Evolutionary conservation across 257 asterid species (phyloP).

Genomic region (Solanum appendiculatum): DNA sequence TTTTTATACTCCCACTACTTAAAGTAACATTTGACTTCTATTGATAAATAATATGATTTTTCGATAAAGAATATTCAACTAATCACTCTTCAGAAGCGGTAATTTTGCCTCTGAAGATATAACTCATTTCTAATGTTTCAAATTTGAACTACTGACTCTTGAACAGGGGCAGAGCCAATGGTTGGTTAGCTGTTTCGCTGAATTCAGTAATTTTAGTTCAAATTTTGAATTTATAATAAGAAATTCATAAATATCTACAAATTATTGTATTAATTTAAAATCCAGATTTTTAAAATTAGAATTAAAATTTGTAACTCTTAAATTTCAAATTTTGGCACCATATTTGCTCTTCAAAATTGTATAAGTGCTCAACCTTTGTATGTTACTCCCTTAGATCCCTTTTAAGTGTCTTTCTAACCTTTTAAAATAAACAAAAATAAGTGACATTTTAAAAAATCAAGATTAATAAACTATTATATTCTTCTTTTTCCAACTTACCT

Average conservation of each 20-base stretch:
- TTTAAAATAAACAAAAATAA: not conserved
- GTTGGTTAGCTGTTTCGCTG: not conserved
- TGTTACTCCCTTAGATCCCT: not conserved
- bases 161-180: not conserved
- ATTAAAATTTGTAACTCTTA: too few relatives aligned
- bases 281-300: too few relatives aligned
- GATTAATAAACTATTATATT: not conserved
- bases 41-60: not conserved
- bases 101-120: not conserved
- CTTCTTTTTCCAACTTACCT: not conserved
- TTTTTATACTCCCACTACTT: not conserved
- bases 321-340: not conserved
- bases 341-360: not conserved
- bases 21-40: not conserved
- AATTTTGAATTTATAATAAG: too few relatives aligned
- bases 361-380: not conserved
- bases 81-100: not conserved
- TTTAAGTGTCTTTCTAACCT: not conserved
- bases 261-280: too few relatives aligned
- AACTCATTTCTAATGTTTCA: not conserved
- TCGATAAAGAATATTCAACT: not conserved
- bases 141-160: not conserved
- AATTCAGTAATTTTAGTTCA: too few relatives aligned
- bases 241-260: too few relatives aligned
- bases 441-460: not conserved